Percentiles rank a stretch among this genome's conserved stretches.
Evolutionary conservation across 495 filamentous ascomycete genomes (phyloP).

Genomic region (Immersiella caudata): DNA sequence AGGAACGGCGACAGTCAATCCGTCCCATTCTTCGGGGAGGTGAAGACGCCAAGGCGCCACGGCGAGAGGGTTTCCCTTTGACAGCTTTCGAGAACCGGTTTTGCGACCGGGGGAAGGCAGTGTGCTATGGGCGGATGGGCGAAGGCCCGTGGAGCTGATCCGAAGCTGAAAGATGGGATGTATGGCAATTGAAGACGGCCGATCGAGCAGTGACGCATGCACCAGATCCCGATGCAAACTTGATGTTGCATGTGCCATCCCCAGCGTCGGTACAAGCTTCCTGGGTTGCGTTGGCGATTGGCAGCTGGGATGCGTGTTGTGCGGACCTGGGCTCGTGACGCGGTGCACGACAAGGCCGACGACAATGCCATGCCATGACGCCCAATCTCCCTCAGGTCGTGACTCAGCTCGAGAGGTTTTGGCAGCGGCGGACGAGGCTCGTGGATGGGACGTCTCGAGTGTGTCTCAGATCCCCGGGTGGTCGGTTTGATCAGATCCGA

Average conservation of each 20-base stretch:
- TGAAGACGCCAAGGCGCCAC: constrained; percentile 1
- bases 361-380: constrained; percentile 7
- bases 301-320: constrained; percentile 2
- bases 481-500: constrained; percentile 35
- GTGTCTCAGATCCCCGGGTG: constrained; percentile 31
- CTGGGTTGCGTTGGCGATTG: constrained; percentile 4
- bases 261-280: background rate
- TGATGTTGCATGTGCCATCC: background rate
- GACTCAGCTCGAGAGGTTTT: constrained; percentile 9
- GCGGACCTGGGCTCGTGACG: background rate
- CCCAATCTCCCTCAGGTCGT: constrained; percentile 12
- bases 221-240: background rate
- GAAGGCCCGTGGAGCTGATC: background rate
- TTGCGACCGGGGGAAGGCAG: background rate
- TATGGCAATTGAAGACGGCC: background rate
- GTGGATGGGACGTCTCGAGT: constrained; percentile 30
- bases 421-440: constrained; percentile 2
- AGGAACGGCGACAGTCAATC: no score
- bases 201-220: background rate
- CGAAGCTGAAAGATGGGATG: constrained; percentile 2
- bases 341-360: background rate
- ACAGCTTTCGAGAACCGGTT: background rate
- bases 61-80: background rate
- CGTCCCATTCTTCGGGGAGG: no score
- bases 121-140: background rate